A percentile compares a stretch with the other conserved stretches of the same genome.
phyloP scores from a whole-genome alignment of 148 eudicot genomes.

The Suaeda aralocaspica region DNA sequence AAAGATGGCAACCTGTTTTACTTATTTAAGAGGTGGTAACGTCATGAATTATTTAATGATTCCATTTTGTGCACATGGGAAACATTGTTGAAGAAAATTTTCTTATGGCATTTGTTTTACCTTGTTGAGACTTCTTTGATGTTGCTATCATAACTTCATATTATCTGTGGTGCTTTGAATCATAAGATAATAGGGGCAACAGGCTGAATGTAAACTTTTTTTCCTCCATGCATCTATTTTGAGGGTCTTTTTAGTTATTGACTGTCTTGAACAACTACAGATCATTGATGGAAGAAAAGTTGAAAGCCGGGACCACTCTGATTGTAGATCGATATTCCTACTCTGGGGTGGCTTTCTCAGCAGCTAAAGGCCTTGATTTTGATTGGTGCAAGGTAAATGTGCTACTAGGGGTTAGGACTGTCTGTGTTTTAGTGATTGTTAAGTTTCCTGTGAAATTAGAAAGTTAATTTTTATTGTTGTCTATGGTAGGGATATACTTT shows the following conservation, averaged over 20 bases:
- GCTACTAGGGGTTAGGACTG: too few species aligned
- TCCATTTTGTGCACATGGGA: neutral
- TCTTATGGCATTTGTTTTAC: neutral
- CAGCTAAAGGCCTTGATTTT: conserved; percentile 90
- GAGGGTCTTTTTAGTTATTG: neutral
- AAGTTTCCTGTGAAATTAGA: neutral
- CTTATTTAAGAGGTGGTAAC: neutral
- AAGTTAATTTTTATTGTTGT: neutral
- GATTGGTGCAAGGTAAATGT: conserved; percentile 89
- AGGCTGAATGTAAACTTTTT: neutral
- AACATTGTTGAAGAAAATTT: neutral
- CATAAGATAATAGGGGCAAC: neutral
- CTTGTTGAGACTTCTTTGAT: neutral
- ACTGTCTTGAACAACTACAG: conserved; percentile 29
- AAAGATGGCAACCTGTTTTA: neutral
- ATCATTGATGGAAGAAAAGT: conserved; percentile 75
- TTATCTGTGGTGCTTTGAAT: neutral
- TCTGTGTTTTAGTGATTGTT: neutral
- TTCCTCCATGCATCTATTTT: neutral
- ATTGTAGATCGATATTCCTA: conserved; percentile 93
- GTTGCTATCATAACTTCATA: neutral
- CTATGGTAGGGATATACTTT: neutral
- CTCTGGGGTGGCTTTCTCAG: conserved; percentile 95
- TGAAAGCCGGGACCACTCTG: conserved; percentile 74
- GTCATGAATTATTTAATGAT: neutral